A percentile compares a stretch with the other conserved stretches of the same genome.
Evolutionary conservation across 106 monocot genomes (phyloP).

Genomic region (Posidonia australis): DNA sequence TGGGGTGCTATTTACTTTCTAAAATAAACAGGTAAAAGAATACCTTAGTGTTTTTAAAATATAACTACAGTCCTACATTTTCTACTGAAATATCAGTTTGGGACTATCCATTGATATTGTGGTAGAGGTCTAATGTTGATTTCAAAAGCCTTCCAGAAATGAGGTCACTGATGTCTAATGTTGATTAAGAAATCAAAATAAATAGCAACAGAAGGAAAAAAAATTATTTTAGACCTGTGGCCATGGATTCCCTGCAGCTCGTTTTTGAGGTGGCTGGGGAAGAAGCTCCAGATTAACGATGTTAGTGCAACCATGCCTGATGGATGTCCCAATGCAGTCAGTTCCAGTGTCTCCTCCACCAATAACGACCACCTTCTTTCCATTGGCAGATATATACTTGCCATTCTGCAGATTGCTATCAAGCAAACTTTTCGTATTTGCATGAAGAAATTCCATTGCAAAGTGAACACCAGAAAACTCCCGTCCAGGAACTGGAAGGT

Average conservation of each 20-base stretch:
- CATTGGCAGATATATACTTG: conserved; percentile 84
- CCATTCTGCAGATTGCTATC: conserved; percentile 84
- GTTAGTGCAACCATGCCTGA: conserved; percentile 78
- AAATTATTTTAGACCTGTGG: conserved; percentile 58
- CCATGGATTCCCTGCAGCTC: conserved; percentile 92
- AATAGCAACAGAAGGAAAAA: not conserved
- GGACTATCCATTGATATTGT: no score
- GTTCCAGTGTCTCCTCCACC: conserved; percentile 99
- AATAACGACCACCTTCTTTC: conserved; percentile 95
- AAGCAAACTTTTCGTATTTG: conserved; percentile 95
- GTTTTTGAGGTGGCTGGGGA: conserved; percentile 61
- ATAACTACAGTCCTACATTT: no score
- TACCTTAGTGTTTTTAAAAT: no score
- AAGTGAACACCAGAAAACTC: conserved; percentile 80
- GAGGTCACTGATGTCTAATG: no score
- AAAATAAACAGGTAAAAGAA: no score
- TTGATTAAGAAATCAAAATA: no score
- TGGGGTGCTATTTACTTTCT: no score
- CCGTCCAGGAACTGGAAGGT: conserved; percentile 79
- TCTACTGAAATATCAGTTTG: no score
- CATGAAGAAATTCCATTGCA: conserved; percentile 97
- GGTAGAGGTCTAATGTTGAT: no score
- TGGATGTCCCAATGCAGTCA: conserved; percentile 95
- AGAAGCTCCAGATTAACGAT: conserved; percentile 87
- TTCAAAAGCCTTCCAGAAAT: no score